A percentile compares a stretch with the other conserved stretches of the same genome.
These are phyloP conservation scores for Didymella exigua DNA, from an alignment of 2,329 filamentous ascomycete species.

Conservation along the genomic window DNA sequence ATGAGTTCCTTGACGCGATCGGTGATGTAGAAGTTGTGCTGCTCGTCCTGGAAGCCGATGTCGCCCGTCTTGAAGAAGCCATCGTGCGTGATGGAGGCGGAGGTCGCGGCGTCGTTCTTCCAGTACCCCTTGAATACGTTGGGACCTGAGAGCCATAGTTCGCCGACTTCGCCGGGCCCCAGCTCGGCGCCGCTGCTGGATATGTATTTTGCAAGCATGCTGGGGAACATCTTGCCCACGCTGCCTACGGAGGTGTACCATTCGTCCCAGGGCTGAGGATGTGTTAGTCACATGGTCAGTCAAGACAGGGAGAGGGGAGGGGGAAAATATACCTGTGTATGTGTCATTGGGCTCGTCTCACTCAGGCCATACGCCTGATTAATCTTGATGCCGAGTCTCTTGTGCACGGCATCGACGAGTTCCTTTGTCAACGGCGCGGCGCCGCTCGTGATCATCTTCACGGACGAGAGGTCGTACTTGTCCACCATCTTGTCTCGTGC, in stretches of 20 bases:
- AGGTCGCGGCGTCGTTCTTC: slow-evolving; percentile 72
- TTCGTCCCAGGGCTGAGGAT: slow-evolving; percentile 30
- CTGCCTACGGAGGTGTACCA: slow-evolving; percentile 62
- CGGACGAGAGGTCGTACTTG: slow-evolving; percentile 76
- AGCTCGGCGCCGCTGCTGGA: slow-evolving; percentile 63
- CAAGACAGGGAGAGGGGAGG: background rate
- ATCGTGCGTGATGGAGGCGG: slow-evolving; percentile 71
- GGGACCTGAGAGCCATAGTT: slow-evolving; percentile 73
- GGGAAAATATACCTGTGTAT: slow-evolving; percentile 24
- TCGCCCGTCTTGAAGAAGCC: slow-evolving; percentile 59
- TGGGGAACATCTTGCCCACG: slow-evolving; percentile 77
- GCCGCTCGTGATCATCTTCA: slow-evolving; percentile 84
- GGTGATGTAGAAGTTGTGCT: slow-evolving; percentile 40
- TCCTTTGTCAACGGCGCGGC: slow-evolving; percentile 83
- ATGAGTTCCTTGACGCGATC: slow-evolving; percentile 42
- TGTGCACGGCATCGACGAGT: slow-evolving; percentile 75
- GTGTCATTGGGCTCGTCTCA: slow-evolving; percentile 34
- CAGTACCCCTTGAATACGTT: slow-evolving; percentile 81
- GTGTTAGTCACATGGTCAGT: background rate
- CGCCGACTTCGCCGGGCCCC: slow-evolving; percentile 61
- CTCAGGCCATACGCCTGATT: slow-evolving; percentile 36
- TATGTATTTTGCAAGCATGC: slow-evolving; percentile 80
- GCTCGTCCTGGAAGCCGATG: slow-evolving; percentile 33
- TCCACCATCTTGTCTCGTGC: slow-evolving; percentile 77
- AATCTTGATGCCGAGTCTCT: slow-evolving; percentile 62